Percentiles rank a stretch among this genome's conserved stretches.
Conservation (phyloP, 768 basidiomycete species). For the Lepiota venenata region DNA sequence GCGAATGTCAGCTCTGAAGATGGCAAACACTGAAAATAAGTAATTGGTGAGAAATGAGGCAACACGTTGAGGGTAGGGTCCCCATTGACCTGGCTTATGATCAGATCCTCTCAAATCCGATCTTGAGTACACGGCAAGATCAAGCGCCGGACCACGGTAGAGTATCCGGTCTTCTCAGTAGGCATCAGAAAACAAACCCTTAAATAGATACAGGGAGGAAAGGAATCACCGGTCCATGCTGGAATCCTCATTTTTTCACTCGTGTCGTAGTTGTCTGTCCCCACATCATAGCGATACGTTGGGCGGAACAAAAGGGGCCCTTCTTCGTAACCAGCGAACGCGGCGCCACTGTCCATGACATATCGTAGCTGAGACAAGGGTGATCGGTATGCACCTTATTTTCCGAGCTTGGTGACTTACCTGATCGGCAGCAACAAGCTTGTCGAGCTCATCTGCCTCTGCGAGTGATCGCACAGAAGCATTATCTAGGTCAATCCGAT, state of each 20-base stretch:
- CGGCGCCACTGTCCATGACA: constrained; percentile 68
- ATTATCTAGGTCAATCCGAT: constrained; percentile 87
- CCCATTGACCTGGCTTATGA: constrained; percentile 77
- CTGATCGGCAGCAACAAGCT: constrained; percentile 83
- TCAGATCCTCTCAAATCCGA: constrained; percentile 91
- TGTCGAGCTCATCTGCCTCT: constrained; percentile 61
- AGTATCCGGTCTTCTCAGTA: constrained; percentile 77
- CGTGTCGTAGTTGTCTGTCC: constrained; percentile 87
- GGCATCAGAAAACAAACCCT: constrained; percentile 12
- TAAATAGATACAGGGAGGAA: neutral
- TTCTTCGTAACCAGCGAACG: constrained; percentile 83
- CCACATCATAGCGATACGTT: constrained; percentile 88
- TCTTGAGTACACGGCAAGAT: constrained; percentile 76
- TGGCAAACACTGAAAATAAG: constrained; percentile 65
- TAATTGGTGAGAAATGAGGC: neutral
- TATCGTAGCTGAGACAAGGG: constrained; percentile 53
- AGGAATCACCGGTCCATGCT: constrained; percentile 83
- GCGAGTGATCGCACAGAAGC: constrained; percentile 71
- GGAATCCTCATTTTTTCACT: constrained; percentile 96
- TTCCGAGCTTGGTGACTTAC: constrained; percentile 36
- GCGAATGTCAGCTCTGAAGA: constrained; percentile 76
- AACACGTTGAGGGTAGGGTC: neutral
- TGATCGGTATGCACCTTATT: neutral
- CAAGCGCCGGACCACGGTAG: constrained; percentile 70
- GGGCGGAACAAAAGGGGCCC: constrained; percentile 90